Evolutionary conservation across 768 basidiomycete species (phyloP), one percentile per base, ranked within the genome.

Genomic region (Amanita thiersii): DNA sequence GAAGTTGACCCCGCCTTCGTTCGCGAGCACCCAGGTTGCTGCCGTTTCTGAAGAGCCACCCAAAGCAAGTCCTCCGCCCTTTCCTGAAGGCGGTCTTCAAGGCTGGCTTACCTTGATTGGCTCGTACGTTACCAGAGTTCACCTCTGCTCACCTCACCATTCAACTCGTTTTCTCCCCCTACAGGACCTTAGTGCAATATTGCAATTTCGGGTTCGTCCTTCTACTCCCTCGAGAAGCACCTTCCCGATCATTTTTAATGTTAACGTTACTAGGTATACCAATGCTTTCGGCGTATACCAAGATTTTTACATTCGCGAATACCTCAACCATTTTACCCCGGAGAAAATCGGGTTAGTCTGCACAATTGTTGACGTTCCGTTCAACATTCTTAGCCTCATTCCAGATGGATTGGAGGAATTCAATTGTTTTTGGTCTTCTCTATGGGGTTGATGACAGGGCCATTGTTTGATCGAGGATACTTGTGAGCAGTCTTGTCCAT

Each of bases 351-450:
- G 58, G 58, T 57, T 37, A 11, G 45, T 50, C 3, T n/a, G 14
- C 12, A 24, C 23, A 18, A 17, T 25, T 37, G 33, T 1, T 24
- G 17, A 9, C 14, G 25, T 24, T 14, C 24, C n/a, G 5, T 15
- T 31, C 26, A 11, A 29, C 17, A 6, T 30, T 34, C 25, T 37
- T 4, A 31, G 20, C 17, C 33, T 25, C 15, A 15, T 38, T 39
- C 19, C 25, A 68, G 66, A 20, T 68, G 67, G 67, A 69, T 79
- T 29, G 78, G 77, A 5, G 72, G 75, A 3, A 52, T 62, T 0
- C 75, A 80, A 47, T 60, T 72, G 12, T 72, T 70, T 44, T 52
- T 77, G 14, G 63, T 69, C 5, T 69, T 77, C 44, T 59, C 65
- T 3, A 55, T 63, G 19, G 75, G 75, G 1, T 58, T 71, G 29